Percentiles rank a stretch among this genome's conserved stretches.
Conservation (phyloP, 495 filamentous ascomycete species). For the Aspergillus cavernicola region DNA sequence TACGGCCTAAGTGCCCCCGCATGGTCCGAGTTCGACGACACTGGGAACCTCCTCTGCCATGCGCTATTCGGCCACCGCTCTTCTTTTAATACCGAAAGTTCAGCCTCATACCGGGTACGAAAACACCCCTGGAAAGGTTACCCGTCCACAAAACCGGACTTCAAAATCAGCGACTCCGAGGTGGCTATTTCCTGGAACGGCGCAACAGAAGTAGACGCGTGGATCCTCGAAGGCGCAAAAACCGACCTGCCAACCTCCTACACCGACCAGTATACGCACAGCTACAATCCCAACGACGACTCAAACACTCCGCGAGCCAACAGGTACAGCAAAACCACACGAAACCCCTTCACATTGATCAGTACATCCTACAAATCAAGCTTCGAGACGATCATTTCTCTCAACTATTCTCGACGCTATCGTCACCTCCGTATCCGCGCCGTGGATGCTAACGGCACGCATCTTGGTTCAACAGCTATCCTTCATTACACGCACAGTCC, state of each 20-base stretch:
- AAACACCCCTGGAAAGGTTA: constrained; percentile 36
- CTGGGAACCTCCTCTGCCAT: constrained; percentile 29
- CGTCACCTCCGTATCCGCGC: constrained; percentile 16
- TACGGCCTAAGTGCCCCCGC: constrained; percentile 44
- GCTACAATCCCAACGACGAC: too few relatives aligned
- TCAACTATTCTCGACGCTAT: neutral
- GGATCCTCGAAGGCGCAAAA: constrained; percentile 28
- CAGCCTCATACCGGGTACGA: constrained; percentile 36
- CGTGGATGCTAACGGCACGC: constrained; percentile 13
- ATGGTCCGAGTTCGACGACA: constrained; percentile 43
- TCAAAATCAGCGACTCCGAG: constrained; percentile 24
- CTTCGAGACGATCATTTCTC: constrained; percentile 30
- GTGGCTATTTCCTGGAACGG: constrained; percentile 41
- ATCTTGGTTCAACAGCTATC: constrained; percentile 13
- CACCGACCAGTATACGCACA: too few relatives aligned
- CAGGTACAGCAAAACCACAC: too few relatives aligned
- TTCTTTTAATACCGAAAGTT: constrained; percentile 23
- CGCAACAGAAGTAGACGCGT: constrained; percentile 36
- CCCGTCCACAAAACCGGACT: constrained; percentile 26
- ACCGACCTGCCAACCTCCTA: constrained; percentile 1
- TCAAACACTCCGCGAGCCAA: too few relatives aligned
- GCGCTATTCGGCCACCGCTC: constrained; percentile 30
- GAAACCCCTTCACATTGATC: too few relatives aligned
- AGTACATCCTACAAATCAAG: too few relatives aligned
- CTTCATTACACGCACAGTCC: constrained; percentile 3